Evolutionary conservation across 768 basidiomycete species (phyloP).

Genomic region (Leucocoprinus birnbaumii): DNA sequence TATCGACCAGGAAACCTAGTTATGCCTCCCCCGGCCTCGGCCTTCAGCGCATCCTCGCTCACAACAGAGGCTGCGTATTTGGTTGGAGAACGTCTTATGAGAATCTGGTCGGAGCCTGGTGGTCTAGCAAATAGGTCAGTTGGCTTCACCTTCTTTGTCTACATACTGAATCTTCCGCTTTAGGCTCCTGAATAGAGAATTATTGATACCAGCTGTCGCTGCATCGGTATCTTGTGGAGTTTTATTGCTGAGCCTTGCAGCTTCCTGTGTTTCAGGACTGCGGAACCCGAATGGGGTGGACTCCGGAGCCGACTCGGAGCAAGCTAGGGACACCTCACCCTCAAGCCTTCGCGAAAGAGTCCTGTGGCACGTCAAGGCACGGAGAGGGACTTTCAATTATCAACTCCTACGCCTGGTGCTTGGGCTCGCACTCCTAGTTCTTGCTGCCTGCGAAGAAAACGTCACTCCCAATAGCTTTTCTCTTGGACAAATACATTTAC

Average conservation of each 20-base stretch:
- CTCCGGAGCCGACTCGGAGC: not conserved
- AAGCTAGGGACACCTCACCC: conserved; percentile 10
- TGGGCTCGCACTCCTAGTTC: not conserved
- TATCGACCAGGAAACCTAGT: too few species aligned
- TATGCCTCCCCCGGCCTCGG: not conserved
- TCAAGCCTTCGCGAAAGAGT: conserved; percentile 30
- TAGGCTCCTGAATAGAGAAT: conserved; percentile 5
- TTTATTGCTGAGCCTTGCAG: conserved; percentile 5
- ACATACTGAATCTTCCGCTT: not conserved
- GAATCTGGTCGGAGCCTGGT: not conserved
- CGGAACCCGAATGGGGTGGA: not conserved
- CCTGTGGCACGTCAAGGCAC: conserved; percentile 33
- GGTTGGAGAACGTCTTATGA: not conserved
- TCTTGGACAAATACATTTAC: conserved; percentile 25
- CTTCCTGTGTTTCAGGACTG: conserved; percentile 7
- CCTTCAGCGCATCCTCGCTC: not conserved
- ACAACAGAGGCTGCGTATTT: not conserved
- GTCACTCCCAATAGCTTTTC: conserved; percentile 8
- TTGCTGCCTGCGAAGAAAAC: conserved; percentile 9
- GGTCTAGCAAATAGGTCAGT: not conserved
- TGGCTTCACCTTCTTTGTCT: not conserved
- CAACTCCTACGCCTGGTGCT: not conserved
- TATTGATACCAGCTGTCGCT: too few species aligned
- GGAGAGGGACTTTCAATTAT: conserved; percentile 41
- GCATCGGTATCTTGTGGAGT: too few species aligned